Evolutionary conservation across 2,329 filamentous ascomycete genomes (phyloP).

Genomic region (Raffaelea ambrosiae): DNA sequence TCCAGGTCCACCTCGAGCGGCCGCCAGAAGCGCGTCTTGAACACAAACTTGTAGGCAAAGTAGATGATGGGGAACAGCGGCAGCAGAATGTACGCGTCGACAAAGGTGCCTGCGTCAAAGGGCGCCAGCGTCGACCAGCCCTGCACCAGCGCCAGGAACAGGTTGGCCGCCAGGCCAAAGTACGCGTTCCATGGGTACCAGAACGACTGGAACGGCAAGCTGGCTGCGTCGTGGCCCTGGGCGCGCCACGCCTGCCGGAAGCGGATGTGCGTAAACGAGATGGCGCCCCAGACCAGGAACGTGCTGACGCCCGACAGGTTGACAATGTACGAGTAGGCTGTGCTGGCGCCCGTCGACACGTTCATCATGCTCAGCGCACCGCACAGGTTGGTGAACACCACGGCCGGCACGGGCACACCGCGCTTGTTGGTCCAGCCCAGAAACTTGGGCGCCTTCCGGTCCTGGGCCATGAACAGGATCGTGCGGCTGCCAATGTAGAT

Average conservation of each 20-base stretch:
- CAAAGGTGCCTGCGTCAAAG: conserved; percentile 49
- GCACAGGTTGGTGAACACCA: conserved; percentile 62
- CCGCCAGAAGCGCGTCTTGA: conserved; percentile 42
- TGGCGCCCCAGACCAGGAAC: conserved; percentile 64
- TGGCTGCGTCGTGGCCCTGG: conserved; percentile 45
- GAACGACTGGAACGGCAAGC: conserved; percentile 47
- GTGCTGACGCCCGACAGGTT: conserved; percentile 63
- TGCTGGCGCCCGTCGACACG: conserved; percentile 54
- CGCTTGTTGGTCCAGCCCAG: conserved; percentile 58
- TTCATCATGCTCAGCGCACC: conserved; percentile 71
- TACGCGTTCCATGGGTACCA: conserved; percentile 52
- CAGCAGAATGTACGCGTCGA: conserved; percentile 55
- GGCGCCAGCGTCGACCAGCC: conserved; percentile 53
- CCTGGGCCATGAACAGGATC: conserved; percentile 66
- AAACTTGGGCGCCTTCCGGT: conserved; percentile 60
- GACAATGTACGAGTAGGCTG: conserved; percentile 61
- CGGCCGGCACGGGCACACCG: conserved; percentile 52
- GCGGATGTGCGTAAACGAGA: conserved; percentile 62
- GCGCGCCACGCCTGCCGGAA: conserved; percentile 56
- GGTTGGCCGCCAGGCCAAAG: conserved; percentile 47
- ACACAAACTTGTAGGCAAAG: conserved; percentile 43
- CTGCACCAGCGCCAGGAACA: conserved; percentile 52
- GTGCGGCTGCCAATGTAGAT: conserved; percentile 73
- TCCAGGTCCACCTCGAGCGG: conserved; percentile 47
- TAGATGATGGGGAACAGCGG: conserved; percentile 53